A percentile compares a stretch with the other conserved stretches of the same genome.
These are phyloP conservation scores for Schizosaccharomyces japonicus DNA, from an alignment of 805 yeast species.

Conservation along the genomic window DNA sequence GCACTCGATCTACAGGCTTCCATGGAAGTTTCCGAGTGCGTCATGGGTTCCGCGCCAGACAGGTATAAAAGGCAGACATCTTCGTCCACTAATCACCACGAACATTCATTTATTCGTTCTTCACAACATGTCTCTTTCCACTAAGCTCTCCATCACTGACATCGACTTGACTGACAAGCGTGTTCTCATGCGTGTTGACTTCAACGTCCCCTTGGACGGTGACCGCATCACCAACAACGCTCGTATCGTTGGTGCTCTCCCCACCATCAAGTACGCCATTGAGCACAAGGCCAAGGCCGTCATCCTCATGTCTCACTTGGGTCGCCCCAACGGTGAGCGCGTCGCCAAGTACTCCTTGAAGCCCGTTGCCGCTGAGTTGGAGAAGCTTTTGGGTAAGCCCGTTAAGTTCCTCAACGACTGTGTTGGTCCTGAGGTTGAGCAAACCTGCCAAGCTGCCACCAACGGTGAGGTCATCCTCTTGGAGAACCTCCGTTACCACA, in stretches of 20 bases:
- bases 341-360: slow-evolving; percentile 68
- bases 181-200: slow-evolving; percentile 85
- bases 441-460: slow-evolving; percentile 46
- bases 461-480: slow-evolving; percentile 47
- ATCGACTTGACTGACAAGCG: slow-evolving; percentile 69
- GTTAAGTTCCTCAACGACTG: slow-evolving; percentile 72
- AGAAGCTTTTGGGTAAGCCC: slow-evolving; percentile 43
- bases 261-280: slow-evolving; percentile 87
- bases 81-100: no score
- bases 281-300: slow-evolving; percentile 73
- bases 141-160: slow-evolving; percentile 82
- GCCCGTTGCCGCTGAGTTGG: slow-evolving; percentile 82
- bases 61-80: no score
- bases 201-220: slow-evolving; percentile 53
- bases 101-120: not conserved
- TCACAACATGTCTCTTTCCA: slow-evolving; percentile 43
- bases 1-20: no score
- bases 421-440: slow-evolving; percentile 79
- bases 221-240: slow-evolving; percentile 95
- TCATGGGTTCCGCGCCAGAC: no score
- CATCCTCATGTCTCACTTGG: slow-evolving; percentile 87
- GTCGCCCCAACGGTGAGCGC: slow-evolving; percentile 94
- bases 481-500: slow-evolving; percentile 96
- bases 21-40: no score
- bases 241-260: slow-evolving; percentile 97